Base-by-base conservation (phyloP, 805 yeast species). In the Candida cerambycidarum region DNA sequence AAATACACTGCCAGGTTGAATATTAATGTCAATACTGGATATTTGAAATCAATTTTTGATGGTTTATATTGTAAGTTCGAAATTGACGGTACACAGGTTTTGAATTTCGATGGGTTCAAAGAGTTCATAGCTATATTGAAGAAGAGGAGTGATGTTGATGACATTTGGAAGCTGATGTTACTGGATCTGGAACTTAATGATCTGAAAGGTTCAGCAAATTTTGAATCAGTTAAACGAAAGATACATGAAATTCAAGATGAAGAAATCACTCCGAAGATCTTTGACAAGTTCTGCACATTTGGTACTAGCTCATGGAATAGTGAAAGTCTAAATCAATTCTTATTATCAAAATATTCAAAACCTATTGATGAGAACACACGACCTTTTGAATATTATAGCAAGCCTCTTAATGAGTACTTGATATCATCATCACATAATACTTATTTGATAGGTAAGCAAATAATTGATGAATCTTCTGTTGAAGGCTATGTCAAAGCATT, bases 401-500 rank as follows among this genome's bases (percentile, higher is more conserved):
- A 58, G 32, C 98, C 99, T 0, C 56, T 93, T 28, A 87, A 80
- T 56, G 92, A 90, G 53, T 93, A 95, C 59, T 89, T 69, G 57
- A 85, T 95, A 23, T 89, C 96, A 0, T 88, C 97, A 0, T 89
- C 97, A 0, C 99, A 93, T 61, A 93, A 93, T 58, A 93, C 99
- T 0, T 93, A 93, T 56, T 68, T 93, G 3, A 63, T 82, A 19
- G 99, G 99, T 0, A 73, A 93, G 29, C 99, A 93, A 57, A 76
- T 87, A 13, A 96, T 83, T 2, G 96, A 93, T 15, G 82, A 78
- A 3, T 84, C 97, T 0, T 88, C 97, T 0, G 80, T 89, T 1
- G 97, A 92, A 56, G 95, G 95, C 0, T 93, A 93, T 53, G 81
- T 89, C 13, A 78, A 85, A 39, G 93, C 88, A 0, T 66, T 93